Evolutionary conservation across 805 yeast species (phyloP).

Genomic region (Cyberlindnera americana): DNA sequence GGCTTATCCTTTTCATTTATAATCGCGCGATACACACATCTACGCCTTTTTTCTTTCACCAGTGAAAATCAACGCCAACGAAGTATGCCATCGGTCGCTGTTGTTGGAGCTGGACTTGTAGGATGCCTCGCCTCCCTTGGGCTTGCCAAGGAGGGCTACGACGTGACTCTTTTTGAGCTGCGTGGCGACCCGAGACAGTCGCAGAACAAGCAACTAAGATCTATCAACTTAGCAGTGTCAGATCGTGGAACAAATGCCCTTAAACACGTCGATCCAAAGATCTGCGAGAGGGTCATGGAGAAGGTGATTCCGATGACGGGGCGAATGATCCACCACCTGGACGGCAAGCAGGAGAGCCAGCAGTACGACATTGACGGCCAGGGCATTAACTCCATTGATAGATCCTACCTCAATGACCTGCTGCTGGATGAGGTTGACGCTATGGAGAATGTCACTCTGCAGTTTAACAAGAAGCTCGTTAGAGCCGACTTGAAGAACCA

Average conservation of each 20-base stretch:
- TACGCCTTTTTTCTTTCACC: no score
- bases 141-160: constrained; percentile 63
- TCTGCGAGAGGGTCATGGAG: constrained; percentile 53
- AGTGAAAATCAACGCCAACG: no score
- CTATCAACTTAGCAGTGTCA: constrained; percentile 87
- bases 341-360: constrained; percentile 66
- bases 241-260: constrained; percentile 77
- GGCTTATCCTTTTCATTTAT: no score
- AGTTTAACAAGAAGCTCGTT: constrained; percentile 56
- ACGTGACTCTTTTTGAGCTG: constrained; percentile 69
- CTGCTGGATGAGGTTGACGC: constrained; percentile 60
- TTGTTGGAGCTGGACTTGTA: constrained; percentile 89
- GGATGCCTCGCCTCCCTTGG: constrained; percentile 86
- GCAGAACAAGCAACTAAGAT: constrained; percentile 44
- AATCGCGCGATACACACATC: not conserved
- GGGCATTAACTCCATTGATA: constrained; percentile 79
- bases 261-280: constrained; percentile 51
- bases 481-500: constrained; percentile 34
- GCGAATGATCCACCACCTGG: constrained; percentile 76
- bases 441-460: constrained; percentile 40
- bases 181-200: constrained; percentile 60
- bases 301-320: constrained; percentile 83
- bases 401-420: constrained; percentile 62
- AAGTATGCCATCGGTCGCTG: constrained; percentile 40
- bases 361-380: constrained; percentile 71